Evolutionary conservation across 306 rosid species (phyloP).

Genomic region (Fagus crenata): DNA sequence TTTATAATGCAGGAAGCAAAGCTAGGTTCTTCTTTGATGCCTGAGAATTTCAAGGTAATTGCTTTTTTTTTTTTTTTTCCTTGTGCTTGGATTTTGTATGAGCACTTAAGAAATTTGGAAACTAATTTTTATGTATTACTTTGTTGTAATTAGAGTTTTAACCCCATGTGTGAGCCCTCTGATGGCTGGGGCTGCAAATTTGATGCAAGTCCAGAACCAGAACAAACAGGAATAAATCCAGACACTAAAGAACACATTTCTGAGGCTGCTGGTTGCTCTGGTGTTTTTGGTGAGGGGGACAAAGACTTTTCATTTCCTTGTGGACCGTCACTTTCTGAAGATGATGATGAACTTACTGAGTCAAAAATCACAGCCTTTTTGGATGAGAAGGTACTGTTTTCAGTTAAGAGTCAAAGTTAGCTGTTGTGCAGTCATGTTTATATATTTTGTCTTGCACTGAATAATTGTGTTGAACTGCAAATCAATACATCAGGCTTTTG

Average conservation of each 20-base stretch:
- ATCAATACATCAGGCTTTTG: slow-evolving; percentile 70
- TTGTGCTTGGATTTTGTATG: slow-evolving; percentile 19
- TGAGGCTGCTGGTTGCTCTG: slow-evolving; percentile 43
- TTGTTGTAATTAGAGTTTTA: slow-evolving; percentile 63
- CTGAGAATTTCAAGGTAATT: slow-evolving; percentile 64
- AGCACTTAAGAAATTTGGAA: slow-evolving; percentile 18
- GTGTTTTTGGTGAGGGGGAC: slow-evolving; percentile 43
- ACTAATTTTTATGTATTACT: slow-evolving; percentile 16
- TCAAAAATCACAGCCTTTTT: slow-evolving; percentile 83
- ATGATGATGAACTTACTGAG: slow-evolving; percentile 93
- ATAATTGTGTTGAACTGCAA: slow-evolving; percentile 16
- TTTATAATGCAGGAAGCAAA: slow-evolving; percentile 43
- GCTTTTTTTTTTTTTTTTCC: slow-evolving; percentile 2
- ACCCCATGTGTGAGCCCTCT: slow-evolving; percentile 86
- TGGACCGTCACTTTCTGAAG: slow-evolving; percentile 73
- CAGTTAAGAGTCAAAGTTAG: slow-evolving; percentile 18
- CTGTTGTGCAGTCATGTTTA: slow-evolving; percentile 7
- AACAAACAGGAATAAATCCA: slow-evolving; percentile 41
- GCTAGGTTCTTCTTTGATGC: slow-evolving; percentile 43
- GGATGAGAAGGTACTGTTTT: slow-evolving; percentile 82
- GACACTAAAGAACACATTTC: slow-evolving; percentile 36
- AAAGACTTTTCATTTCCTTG: slow-evolving; percentile 67
- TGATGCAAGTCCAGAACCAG: slow-evolving; percentile 52
- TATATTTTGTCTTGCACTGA: slow-evolving; percentile 14
- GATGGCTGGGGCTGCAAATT: slow-evolving; percentile 75